Percentiles rank a stretch among this genome's conserved stretches.
phyloP scores from a whole-genome alignment of 2,329 filamentous ascomycete genomes.

The Pseudocercospora vitis region DNA sequence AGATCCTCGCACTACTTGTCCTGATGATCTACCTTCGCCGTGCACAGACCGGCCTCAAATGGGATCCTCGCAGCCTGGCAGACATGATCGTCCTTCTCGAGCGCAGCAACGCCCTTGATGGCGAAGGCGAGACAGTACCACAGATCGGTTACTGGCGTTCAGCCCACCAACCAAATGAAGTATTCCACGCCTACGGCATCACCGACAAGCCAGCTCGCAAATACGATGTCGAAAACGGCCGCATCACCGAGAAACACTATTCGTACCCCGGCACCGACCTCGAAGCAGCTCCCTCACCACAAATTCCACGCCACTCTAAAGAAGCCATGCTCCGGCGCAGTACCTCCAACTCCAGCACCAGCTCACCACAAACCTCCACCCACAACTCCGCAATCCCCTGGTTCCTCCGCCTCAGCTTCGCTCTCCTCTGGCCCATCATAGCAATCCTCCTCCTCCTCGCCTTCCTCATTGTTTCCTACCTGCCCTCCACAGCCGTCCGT shows the following conservation, averaged over 20 bases:
- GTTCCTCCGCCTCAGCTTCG: conserved; percentile 66
- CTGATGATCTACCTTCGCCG: conserved; percentile 59
- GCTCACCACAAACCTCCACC: background rate
- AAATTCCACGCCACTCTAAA: conserved; percentile 47
- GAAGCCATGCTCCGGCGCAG: conserved; percentile 33
- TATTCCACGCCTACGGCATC: conserved; percentile 80
- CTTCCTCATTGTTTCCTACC: conserved; percentile 75
- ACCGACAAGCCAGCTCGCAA: conserved; percentile 53
- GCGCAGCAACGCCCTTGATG: conserved; percentile 71
- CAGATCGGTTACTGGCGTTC: conserved; percentile 84
- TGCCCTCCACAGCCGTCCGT: conserved; percentile 62
- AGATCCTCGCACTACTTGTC: conserved; percentile 59
- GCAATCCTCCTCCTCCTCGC: conserved; percentile 64
- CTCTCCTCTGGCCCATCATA: conserved; percentile 66
- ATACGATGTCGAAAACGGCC: conserved; percentile 53
- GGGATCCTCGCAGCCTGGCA: conserved; percentile 80
- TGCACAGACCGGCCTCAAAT: conserved; percentile 70
- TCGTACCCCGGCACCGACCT: conserved; percentile 35
- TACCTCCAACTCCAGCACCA: background rate
- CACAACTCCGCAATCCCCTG: conserved; percentile 57
- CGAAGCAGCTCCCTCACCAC: conserved; percentile 27
- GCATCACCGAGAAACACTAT: conserved; percentile 47
- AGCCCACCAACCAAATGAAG: conserved; percentile 60
- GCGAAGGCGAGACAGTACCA: conserved; percentile 56
- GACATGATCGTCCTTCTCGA: conserved; percentile 77